Base-by-base conservation (phyloP, 108 stramenopile species). In the Pseudonitzschia multiseries region DNA sequence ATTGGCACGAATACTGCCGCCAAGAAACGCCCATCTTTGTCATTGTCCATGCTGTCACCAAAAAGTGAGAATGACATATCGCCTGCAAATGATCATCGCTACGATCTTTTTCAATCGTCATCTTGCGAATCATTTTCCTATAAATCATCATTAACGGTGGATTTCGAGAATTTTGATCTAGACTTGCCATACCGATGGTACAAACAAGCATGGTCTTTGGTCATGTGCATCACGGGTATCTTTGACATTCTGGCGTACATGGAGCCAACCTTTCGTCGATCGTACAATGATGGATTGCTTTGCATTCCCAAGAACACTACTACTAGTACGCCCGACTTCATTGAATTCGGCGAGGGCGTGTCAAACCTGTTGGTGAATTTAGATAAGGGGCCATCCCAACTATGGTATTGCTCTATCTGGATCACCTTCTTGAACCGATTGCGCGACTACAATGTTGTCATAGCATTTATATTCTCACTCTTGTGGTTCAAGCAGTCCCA, bases 401-500 rank as follows among this genome's bases (percentile, higher is more conserved):
- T 44, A 17, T 46, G 26, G 27, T 44, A 31, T 67, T 67, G 66
- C 18, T 44, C 66, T 27, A 13, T 21, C 21, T 67, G 18, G 43
- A 20, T n/a, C 28, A 48, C 22, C 8, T 67, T 67, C 0, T 12
- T 68, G 65, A 17, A 65, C 28, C 61, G 71, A 53, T 52, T 79
- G 50, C 29, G 50, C 21, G 67, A 65, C 27, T 48, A 68, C 32
- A 21, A 57, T 57, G 18, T 57, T 31, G 36, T 48, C 15, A 78
- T 85, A 29, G 53, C 73, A 28, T 67, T 85, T 62, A 9, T 73
- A 24, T 85, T 85, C 59, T 74, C 84, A 6, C n/a, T 72, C 4
- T 40, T 85, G 57, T 85, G 84, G 84, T 81, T 85, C 50, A 29
- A 68, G 12, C 69, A 81, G 43, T 73, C 84, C 6, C 81, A 81